Evolutionary conservation across 2,329 filamentous ascomycete genomes (phyloP).

Genomic region (Capronia epimyces): DNA sequence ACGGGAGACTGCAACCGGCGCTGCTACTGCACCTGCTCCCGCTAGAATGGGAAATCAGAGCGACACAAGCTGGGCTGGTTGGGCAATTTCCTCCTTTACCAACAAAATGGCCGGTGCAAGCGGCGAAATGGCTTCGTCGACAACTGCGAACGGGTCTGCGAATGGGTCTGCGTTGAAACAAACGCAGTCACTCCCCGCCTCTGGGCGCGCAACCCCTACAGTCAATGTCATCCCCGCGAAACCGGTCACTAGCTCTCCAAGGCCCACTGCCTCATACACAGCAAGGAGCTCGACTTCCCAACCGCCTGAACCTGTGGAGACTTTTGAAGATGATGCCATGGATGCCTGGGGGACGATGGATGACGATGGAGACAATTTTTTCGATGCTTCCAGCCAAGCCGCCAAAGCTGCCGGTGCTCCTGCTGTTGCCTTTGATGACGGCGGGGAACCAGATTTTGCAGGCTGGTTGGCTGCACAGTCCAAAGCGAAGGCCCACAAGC

Average conservation of each 20-base stretch:
- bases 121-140: slow-evolving; percentile 71
- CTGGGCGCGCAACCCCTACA: slow-evolving; percentile 33
- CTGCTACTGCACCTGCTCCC: slow-evolving; percentile 37
- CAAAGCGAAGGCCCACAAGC: slow-evolving; percentile 64
- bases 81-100: slow-evolving; percentile 97
- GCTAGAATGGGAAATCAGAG: slow-evolving; percentile 73
- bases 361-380: slow-evolving; percentile 50
- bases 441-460: slow-evolving; percentile 88
- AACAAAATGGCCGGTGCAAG: slow-evolving; percentile 82
- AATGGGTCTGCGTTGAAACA: slow-evolving; percentile 28
- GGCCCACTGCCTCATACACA: slow-evolving; percentile 2
- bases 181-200: slow-evolving; percentile 47
- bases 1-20: slow-evolving; percentile 52
- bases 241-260: slow-evolving; percentile 5
- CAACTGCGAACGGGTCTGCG: slow-evolving; percentile 35
- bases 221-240: slow-evolving; percentile 16
- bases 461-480: slow-evolving; percentile 89
- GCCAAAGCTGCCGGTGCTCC: slow-evolving; percentile 31
- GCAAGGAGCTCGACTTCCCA: slow-evolving; percentile 16
- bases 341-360: slow-evolving; percentile 70
- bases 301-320: slow-evolving; percentile 42
- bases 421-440: slow-evolving; percentile 62
- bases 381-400: slow-evolving; percentile 36
- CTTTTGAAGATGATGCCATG: slow-evolving; percentile 55
- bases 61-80: slow-evolving; percentile 76